Base-by-base conservation (phyloP, 208 protist species). In the Plasmodiophora brassicae region DNA sequence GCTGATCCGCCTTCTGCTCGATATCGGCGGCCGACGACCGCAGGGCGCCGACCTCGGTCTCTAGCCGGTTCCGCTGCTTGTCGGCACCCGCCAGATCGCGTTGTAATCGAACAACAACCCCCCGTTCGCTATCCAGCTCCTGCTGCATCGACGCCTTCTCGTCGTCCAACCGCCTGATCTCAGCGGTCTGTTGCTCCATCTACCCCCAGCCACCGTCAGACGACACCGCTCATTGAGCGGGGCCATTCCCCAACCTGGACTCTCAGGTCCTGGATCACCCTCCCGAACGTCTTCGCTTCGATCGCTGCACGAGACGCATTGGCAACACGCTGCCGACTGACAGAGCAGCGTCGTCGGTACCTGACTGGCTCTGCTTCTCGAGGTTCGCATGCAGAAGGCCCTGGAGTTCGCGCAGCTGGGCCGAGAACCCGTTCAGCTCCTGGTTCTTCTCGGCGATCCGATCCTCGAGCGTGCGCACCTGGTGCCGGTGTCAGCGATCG, bases 231-330 rank as follows among this genome's bases (percentile, higher is more conserved):
- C n/a, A 32, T 36, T 14, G 50, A 78, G n/a, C 32, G 41, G 32
- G 14, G 20, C 5, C 65, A 32, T 14, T 5, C 32, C 5, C 65
- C 14, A 36, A 78, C 65, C n/a, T 78, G 10, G 14, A 5, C 5
- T 5, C 41, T n/a, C 65, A 78, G 65, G 5, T 78, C n/a, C 41
- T 78, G 5, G 10, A 78, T 78, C n/a, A 38, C n/a, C n/a, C 32
- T 38, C 65, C n/a, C 65, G n/a, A 78, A 78, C 65, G 65, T 44
- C 41, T 78, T 78, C 14, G 65, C 20, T 32, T 78, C 65, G 65
- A 44, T 5, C 65, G 65, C 65, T 5, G 65, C 65, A 78, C 65
- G 65, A 78, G 32, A n/a, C 65, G n/a, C 32, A 44, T 5, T 36
- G 5, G 5, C 10, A 32, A 5, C 41, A 32, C 41, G 65, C 5